A percentile compares a stretch with the other conserved stretches of the same genome.
Conservation (phyloP, 2,329 filamentous ascomycete species). For the Mycocentrospora acerina region DNA sequence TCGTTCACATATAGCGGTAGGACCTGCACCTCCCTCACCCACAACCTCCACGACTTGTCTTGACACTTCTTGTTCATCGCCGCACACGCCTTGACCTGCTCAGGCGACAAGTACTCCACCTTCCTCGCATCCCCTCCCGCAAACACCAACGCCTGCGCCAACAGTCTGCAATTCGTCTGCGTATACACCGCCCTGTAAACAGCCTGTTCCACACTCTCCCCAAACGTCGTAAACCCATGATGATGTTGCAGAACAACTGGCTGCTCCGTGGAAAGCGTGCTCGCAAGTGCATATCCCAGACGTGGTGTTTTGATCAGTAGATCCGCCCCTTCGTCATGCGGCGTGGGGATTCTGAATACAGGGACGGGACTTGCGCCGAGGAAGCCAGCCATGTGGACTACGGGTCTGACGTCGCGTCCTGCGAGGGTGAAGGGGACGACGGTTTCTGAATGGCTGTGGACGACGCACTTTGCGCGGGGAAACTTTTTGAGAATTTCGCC, state of each 20-base stretch:
- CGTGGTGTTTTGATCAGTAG: constrained; percentile 29
- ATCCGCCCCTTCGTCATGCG: constrained; percentile 12
- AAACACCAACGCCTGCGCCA: constrained; percentile 36
- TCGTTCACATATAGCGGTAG: constrained; percentile 41
- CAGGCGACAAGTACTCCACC: constrained; percentile 34
- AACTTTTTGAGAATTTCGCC: constrained; percentile 42
- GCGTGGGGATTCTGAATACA: constrained; percentile 5
- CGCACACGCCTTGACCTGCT: constrained; percentile 39
- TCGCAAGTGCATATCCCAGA: constrained; percentile 27
- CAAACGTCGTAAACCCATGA: constrained; percentile 48
- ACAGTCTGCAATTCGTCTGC: constrained; percentile 35
- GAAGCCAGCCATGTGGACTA: constrained; percentile 46
- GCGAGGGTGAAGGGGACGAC: constrained; percentile 45
- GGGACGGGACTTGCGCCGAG: constrained; percentile 26
- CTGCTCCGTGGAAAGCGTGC: constrained; percentile 9
- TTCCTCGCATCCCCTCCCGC: constrained; percentile 29
- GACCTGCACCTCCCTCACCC: constrained; percentile 43
- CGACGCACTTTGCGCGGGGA: constrained; percentile 41
- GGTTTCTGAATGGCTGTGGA: constrained; percentile 44
- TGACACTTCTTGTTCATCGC: constrained; percentile 34
- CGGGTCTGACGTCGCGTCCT: constrained; percentile 30
- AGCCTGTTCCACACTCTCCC: constrained; percentile 41
- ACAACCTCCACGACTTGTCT: constrained; percentile 44
- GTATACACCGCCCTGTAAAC: constrained; percentile 47
- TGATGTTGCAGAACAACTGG: constrained; percentile 44